Evolutionary conservation across 345 rosid species (phyloP).

Genomic region (Salix arbutifolia): DNA sequence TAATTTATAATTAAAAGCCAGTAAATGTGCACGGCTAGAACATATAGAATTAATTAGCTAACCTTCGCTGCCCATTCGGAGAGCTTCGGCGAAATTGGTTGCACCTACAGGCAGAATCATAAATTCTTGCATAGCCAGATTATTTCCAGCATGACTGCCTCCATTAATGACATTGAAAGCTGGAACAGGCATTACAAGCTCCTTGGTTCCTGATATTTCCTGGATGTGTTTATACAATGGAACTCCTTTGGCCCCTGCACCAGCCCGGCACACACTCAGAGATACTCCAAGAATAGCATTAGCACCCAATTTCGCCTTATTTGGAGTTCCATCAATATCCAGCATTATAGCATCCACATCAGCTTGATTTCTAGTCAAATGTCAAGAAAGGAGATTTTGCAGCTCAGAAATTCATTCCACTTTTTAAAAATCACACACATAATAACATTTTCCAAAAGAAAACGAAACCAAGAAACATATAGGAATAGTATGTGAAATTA

Average conservation of each 20-base stretch:
- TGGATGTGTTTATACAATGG: slow-evolving; percentile 91
- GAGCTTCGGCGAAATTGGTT: slow-evolving; percentile 76
- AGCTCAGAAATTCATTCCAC: background rate
- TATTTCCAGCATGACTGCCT: slow-evolving; percentile 96
- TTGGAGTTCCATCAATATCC: slow-evolving; percentile 83
- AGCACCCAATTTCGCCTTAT: slow-evolving; percentile 87
- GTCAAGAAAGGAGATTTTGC: background rate
- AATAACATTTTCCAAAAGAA: background rate
- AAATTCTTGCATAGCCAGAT: slow-evolving; percentile 98
- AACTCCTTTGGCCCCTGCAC: slow-evolving; percentile 90
- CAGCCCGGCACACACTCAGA: slow-evolving; percentile 85
- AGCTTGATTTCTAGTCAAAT: slow-evolving; percentile 66
- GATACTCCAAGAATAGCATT: slow-evolving; percentile 97
- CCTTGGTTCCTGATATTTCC: slow-evolving; percentile 79
- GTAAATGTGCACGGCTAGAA: too few relatives aligned
- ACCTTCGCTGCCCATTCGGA: slow-evolving; percentile 98
- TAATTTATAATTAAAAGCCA: too few relatives aligned
- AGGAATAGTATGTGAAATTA: too few relatives aligned
- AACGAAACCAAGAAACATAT: too few relatives aligned
- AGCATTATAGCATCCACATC: slow-evolving; percentile 83
- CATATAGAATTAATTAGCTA: slow-evolving; percentile 11
- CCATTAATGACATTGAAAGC: slow-evolving; percentile 96
- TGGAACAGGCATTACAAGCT: slow-evolving; percentile 97
- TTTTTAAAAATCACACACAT: background rate
- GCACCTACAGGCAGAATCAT: slow-evolving; percentile 97